Evolutionary conservation across 495 filamentous ascomycete genomes (phyloP), one percentile per base, ranked within the genome.

Genomic region (Hypoxylon trugodes): DNA sequence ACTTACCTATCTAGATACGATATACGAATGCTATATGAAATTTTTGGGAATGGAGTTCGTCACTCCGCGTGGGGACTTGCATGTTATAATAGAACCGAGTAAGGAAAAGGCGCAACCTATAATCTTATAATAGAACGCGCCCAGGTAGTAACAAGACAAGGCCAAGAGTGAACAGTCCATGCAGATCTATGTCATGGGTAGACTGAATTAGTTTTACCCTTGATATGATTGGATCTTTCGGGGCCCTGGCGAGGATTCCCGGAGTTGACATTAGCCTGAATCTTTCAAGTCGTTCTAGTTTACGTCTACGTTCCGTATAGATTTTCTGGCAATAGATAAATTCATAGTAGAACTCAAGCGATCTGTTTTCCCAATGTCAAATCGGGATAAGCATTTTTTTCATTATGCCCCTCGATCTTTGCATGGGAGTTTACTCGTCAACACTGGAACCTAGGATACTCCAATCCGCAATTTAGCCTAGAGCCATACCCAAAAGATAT

Each of bases 31-130:
- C 37, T 8, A 37, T 22, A 13, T 12, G 49, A 25, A 51, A n/a
- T n/a, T n/a, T 61, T 67, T 30, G 41, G 63, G 52, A 61, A 67
- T 67, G 64, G 64, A 67, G 58, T 49, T 57, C 40, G 41, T 58
- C 46, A 59, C 52, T 67, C 64, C 64, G 64, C 57, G 50, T 57
- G 63, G 63, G 37, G 50, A 41, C 37, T 50, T 16, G n/a, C 36
- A 35, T 6, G 33, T 52, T 35, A 42, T 33, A 42, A 50, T 33
- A 19, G 21, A n/a, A 25, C 63, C 63, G 16, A 48, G 57, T 28
- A 47, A n/a, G 51, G 52, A 61, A 53, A 47, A 53, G 38, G 37
- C 64, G n/a, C 41, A 51, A 50, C 21, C 26, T n/a, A 12, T 40
- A 48, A 19, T 49, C 52, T 53, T 52, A 47, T 53, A 58, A 58